Percentiles rank a stretch among this genome's conserved stretches.
Evolutionary conservation across 2,329 filamentous ascomycete genomes (phyloP).

Genomic region (Talaromyces albobiverticillius): DNA sequence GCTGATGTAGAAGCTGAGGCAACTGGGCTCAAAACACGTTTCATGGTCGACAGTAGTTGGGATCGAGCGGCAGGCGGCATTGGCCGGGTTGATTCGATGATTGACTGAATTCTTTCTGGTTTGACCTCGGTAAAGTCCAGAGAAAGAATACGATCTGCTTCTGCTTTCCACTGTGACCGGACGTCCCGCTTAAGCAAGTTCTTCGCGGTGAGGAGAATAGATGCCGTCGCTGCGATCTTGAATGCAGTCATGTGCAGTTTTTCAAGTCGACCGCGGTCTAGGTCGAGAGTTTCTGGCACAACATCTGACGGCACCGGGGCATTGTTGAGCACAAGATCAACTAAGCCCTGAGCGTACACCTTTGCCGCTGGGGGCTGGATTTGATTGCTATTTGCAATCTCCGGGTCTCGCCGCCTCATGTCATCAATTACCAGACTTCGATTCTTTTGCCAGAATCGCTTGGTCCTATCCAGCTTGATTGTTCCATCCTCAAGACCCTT

Average conservation of each 20-base stretch:
- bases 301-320: conserved; percentile 49
- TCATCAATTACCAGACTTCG: conserved; percentile 45
- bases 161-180: conserved; percentile 61
- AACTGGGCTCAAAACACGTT: conserved; percentile 55
- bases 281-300: conserved; percentile 59
- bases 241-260: conserved; percentile 54
- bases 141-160: conserved; percentile 59
- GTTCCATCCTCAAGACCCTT: conserved; percentile 52
- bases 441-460: conserved; percentile 53
- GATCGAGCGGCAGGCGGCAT: conserved; percentile 45
- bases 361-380: conserved; percentile 32
- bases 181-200: conserved; percentile 64
- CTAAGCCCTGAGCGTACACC: conserved; percentile 60
- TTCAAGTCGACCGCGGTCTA: conserved; percentile 55
- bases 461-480: conserved; percentile 52
- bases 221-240: conserved; percentile 59
- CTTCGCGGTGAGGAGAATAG: conserved; percentile 63
- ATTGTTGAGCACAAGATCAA: conserved; percentile 57
- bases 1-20: conserved; percentile 35
- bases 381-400: conserved; percentile 30
- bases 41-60: conserved; percentile 46
- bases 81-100: conserved; percentile 48
- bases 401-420: conserved; percentile 47
- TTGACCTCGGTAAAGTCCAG: conserved; percentile 43
- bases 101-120: conserved; percentile 41